A percentile compares a stretch with the other conserved stretches of the same genome.
Conservation (phyloP, 2,329 filamentous ascomycete genomes). For the Pseudodiploospora longispora region DNA sequence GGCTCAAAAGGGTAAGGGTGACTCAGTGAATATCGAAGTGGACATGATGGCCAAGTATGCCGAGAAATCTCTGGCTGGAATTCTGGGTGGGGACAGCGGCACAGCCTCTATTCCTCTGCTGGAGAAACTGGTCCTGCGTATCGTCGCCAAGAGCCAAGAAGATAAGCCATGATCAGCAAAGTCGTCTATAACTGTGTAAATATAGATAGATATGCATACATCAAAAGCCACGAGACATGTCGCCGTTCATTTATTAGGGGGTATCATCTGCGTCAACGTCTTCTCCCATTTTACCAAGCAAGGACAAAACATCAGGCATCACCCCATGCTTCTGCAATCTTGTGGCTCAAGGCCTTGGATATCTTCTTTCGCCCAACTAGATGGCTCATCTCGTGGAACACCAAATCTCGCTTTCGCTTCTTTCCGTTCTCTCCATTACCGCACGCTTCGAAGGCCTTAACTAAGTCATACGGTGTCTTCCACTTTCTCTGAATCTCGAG, state of each 20-base stretch:
- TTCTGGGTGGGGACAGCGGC: constrained; percentile 50
- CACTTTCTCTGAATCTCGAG: constrained; percentile 73
- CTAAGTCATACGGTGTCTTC: constrained; percentile 63
- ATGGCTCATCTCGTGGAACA: constrained; percentile 47
- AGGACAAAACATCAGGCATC: constrained; percentile 26
- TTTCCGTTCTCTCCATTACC: constrained; percentile 39
- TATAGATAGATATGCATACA: too few species aligned
- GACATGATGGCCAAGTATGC: constrained; percentile 83
- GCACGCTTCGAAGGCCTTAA: constrained; percentile 59
- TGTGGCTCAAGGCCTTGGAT: constrained; percentile 54
- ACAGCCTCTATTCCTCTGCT: constrained; percentile 48
- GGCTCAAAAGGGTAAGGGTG: constrained; percentile 67
- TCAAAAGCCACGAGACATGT: too few species aligned
- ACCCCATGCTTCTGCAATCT: constrained; percentile 67
- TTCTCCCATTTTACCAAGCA: too few species aligned
- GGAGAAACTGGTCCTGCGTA: constrained; percentile 64
- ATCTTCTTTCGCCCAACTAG: constrained; percentile 63
- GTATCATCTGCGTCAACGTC: not conserved
- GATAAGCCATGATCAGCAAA: constrained; percentile 12
- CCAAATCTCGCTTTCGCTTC: constrained; percentile 52
- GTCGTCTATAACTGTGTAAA: not conserved
- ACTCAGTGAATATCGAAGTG: constrained; percentile 85
- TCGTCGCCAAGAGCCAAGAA: constrained; percentile 58
- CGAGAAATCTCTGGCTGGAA: constrained; percentile 76
- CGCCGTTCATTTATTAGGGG: too few species aligned